phyloP scores from a whole-genome alignment of 2,329 filamentous ascomycete genomes.

The Triangularia setosa region DNA sequence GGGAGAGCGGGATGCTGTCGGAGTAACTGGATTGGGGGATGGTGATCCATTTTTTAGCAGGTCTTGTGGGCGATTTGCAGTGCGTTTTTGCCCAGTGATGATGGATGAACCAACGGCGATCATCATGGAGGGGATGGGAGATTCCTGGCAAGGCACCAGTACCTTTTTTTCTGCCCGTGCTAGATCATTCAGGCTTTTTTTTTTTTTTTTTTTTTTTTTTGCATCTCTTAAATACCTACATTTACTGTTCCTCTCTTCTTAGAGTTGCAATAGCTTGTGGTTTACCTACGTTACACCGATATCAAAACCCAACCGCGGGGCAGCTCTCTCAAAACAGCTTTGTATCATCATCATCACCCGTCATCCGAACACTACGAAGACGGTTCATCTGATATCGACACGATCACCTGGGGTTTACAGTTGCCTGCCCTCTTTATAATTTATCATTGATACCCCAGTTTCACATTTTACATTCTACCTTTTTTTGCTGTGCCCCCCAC shows the following conservation, averaged over 20 bases:
- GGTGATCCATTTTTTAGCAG: conserved; percentile 2
- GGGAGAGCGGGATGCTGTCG: background rate
- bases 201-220: too few species aligned
- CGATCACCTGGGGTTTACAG: background rate
- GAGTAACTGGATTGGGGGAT: conserved; percentile 8
- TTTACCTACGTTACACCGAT: background rate
- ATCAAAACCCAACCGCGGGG: background rate
- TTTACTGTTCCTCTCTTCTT: background rate
- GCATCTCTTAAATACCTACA: background rate
- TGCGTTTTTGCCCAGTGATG: background rate
- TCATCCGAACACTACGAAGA: background rate
- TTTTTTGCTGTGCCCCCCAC: background rate
- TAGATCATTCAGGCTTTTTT: background rate
- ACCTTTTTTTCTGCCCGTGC: background rate
- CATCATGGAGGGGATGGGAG: background rate
- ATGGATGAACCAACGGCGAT: background rate
- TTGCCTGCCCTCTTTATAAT: background rate
- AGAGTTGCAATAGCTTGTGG: background rate
- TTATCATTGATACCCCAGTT: background rate
- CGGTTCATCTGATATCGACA: background rate
- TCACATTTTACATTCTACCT: background rate
- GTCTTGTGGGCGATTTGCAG: conserved; percentile 4
- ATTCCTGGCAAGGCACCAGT: background rate
- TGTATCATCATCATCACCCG: background rate
- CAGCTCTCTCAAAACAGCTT: background rate